Conservation (phyloP, 2,329 filamentous ascomycete genomes). For the Nothopassalora personata region DNA sequence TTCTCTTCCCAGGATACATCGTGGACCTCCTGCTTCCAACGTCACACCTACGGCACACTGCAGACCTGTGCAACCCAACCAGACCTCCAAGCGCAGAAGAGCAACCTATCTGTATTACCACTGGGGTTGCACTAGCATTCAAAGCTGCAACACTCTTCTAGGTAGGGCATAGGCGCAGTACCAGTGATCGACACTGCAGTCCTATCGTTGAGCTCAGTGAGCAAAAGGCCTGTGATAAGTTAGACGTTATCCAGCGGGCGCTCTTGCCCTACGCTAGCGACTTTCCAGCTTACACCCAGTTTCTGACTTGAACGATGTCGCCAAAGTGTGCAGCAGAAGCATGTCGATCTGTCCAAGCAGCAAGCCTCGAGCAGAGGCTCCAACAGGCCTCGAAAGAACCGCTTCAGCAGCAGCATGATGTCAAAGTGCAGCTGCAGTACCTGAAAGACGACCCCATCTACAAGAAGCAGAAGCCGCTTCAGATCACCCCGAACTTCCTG, state of each 20-base stretch:
- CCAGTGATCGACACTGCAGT: background rate
- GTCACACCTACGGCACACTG: background rate
- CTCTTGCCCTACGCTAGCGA: background rate
- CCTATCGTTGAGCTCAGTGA: too few relatives aligned
- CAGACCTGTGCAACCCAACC: background rate
- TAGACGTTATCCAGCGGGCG: too few relatives aligned
- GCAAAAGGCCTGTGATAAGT: too few relatives aligned
- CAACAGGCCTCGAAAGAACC: background rate
- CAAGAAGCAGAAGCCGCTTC: slow-evolving; percentile 22
- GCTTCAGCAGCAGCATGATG: slow-evolving; percentile 37
- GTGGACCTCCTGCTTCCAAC: background rate
- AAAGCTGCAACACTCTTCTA: background rate
- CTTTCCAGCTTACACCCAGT: background rate
- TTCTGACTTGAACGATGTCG: background rate
- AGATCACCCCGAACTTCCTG: slow-evolving; percentile 26
- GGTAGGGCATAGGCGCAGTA: background rate
- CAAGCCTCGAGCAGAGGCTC: background rate
- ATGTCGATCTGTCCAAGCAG: background rate
- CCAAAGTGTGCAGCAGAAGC: background rate
- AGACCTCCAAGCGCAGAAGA: background rate
- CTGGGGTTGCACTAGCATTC: background rate
- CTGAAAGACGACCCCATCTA: slow-evolving; percentile 26
- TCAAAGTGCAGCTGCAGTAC: slow-evolving; percentile 26
- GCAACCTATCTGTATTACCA: background rate
- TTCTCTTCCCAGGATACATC: background rate